Conservation (phyloP, 2,329 filamentous ascomycete species). For the Pseudopyricularia javanii region DNA sequence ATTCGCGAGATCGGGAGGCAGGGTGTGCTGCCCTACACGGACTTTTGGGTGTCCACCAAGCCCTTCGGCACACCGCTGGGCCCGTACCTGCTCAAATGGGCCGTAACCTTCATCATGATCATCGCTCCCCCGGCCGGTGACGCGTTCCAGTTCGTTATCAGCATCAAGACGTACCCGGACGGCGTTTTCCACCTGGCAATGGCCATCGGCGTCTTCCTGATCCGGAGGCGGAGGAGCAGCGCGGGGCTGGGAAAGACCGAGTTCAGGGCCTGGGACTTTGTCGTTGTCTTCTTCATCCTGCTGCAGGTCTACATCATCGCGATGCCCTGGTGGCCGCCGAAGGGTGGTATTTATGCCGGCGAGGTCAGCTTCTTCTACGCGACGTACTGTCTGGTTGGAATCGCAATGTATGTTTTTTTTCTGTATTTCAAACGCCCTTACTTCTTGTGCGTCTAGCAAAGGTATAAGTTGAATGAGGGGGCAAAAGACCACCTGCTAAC, state of each 20-base stretch:
- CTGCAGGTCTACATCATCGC: slow-evolving; percentile 50
- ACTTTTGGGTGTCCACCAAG: slow-evolving; percentile 47
- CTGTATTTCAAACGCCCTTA: background rate
- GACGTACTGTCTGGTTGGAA: slow-evolving; percentile 53
- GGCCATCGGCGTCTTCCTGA: slow-evolving; percentile 42
- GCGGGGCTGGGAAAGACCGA: slow-evolving; percentile 32
- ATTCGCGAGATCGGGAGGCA: slow-evolving; percentile 50
- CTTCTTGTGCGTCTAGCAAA: no score
- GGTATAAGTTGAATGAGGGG: no score
- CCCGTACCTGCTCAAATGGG: slow-evolving; percentile 44
- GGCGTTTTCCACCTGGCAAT: slow-evolving; percentile 46
- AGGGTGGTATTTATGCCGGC: slow-evolving; percentile 43
- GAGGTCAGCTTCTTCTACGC: slow-evolving; percentile 65
- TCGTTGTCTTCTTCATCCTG: slow-evolving; percentile 46
- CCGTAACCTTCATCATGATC: slow-evolving; percentile 45
- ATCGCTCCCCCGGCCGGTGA: slow-evolving; percentile 48
- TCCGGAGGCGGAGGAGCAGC: slow-evolving; percentile 40
- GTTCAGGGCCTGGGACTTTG: slow-evolving; percentile 47
- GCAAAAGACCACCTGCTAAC: no score
- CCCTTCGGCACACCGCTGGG: slow-evolving; percentile 52
- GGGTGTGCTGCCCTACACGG: slow-evolving; percentile 44
- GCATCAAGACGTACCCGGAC: slow-evolving; percentile 44
- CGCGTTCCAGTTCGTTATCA: slow-evolving; percentile 53
- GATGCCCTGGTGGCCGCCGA: slow-evolving; percentile 62
- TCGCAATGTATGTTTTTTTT: slow-evolving; percentile 43